These are phyloP conservation scores for Ogataea henricii DNA, from an alignment of 805 yeast species.

Conservation along the genomic window DNA sequence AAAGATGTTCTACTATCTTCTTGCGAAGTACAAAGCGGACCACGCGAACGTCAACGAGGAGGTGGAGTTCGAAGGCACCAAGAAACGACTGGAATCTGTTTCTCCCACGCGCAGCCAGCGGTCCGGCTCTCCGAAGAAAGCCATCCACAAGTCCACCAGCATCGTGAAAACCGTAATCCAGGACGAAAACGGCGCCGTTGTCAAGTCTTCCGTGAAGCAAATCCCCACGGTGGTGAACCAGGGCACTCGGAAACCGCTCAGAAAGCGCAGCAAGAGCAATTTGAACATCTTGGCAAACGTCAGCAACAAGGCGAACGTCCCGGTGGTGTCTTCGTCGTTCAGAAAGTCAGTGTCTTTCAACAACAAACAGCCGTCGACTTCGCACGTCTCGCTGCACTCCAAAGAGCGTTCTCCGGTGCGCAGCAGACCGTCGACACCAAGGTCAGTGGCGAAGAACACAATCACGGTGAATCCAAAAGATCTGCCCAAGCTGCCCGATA, in stretches of 20 bases:
- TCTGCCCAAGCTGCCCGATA: constrained; percentile 31
- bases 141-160: constrained; percentile 29
- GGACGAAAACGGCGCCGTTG: constrained; percentile 35
- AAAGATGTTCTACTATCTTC: constrained; percentile 39
- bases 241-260: constrained; percentile 22
- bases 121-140: constrained; percentile 13
- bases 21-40: constrained; percentile 35
- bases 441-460: background rate
- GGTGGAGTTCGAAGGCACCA: constrained; percentile 19
- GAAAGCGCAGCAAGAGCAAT: constrained; percentile 13
- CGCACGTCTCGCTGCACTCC: constrained; percentile 11
- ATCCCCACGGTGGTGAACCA: constrained; percentile 35
- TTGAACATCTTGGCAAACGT: constrained; percentile 22
- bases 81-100: constrained; percentile 13
- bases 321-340: constrained; percentile 50
- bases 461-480: constrained; percentile 27
- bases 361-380: constrained; percentile 16
- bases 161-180: constrained; percentile 36
- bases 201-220: constrained; percentile 33
- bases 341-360: constrained; percentile 51
- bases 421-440: background rate
- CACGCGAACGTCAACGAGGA: constrained; percentile 20
- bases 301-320: constrained; percentile 31
- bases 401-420: background rate
- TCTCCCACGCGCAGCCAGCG: constrained; percentile 6